These are phyloP conservation scores for Parasarocladium wereldwijsianum DNA, from an alignment of 2,329 filamentous ascomycete genomes.

Conservation along the genomic window DNA sequence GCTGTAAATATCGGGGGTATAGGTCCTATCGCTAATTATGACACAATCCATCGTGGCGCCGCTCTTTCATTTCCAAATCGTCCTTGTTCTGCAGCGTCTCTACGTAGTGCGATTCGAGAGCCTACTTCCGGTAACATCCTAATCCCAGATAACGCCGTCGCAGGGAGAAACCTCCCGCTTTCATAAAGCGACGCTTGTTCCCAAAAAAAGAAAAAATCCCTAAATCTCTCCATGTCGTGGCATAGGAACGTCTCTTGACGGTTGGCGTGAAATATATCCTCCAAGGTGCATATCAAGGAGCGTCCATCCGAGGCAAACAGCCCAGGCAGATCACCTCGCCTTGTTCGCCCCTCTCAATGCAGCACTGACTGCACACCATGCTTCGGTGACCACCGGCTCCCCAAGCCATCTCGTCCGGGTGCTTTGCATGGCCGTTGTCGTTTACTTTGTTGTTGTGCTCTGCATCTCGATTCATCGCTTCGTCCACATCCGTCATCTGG, in stretches of 20 bases:
- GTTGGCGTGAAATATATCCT: too few species aligned
- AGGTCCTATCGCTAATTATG: too few species aligned
- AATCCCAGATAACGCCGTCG: too few species aligned
- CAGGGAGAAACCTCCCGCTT: too few species aligned
- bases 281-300: slow-evolving; percentile 14
- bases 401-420: slow-evolving; percentile 17
- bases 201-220: background rate
- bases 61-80: too few species aligned
- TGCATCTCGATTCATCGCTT: slow-evolving; percentile 8
- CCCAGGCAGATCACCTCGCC: slow-evolving; percentile 54
- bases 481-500: slow-evolving; percentile 34
- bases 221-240: background rate
- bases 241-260: too few species aligned
- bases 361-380: slow-evolving; percentile 53
- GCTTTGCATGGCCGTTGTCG: slow-evolving; percentile 3
- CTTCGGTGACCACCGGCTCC: slow-evolving; percentile 28
- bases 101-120: too few species aligned
- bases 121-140: too few species aligned
- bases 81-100: too few species aligned
- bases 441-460: slow-evolving; percentile 3
- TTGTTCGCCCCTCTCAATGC: slow-evolving; percentile 47
- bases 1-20: too few species aligned
- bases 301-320: slow-evolving; percentile 35
- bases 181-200: too few species aligned
- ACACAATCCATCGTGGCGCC: too few species aligned